Conservation (phyloP, 345 rosid genomes). For the Gossypium sturtianum region DNA sequence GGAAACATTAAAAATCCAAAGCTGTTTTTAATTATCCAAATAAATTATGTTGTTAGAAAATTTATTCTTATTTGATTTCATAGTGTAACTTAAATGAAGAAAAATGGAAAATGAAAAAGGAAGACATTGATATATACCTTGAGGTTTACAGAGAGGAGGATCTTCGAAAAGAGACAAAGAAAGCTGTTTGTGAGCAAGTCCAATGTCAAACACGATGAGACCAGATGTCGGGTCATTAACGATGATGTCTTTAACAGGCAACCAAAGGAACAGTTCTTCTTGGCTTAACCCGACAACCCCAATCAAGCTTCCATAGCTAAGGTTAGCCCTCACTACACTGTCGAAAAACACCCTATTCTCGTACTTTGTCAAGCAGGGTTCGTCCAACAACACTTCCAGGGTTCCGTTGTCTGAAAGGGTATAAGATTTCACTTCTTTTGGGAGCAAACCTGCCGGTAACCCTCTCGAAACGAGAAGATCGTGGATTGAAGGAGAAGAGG, state of each 20-base stretch:
- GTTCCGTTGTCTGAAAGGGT: constrained; percentile 45
- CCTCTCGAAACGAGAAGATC: constrained; percentile 75
- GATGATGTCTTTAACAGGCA: constrained; percentile 70
- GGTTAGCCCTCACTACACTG: constrained; percentile 76
- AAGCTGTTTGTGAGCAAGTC: constrained; percentile 69
- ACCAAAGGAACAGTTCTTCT: constrained; percentile 83
- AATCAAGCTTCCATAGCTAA: constrained; percentile 60
- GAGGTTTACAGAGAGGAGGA: constrained; percentile 72
- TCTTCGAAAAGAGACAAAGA: constrained; percentile 80
- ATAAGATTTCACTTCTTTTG: constrained; percentile 70
- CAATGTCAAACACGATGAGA: constrained; percentile 76
- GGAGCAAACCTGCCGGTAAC: constrained; percentile 79
- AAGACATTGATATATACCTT: constrained; percentile 27
- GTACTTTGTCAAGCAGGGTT: constrained; percentile 65
- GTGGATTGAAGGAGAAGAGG: constrained; percentile 42
- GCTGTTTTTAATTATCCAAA: background rate
- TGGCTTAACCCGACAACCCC: constrained; percentile 75
- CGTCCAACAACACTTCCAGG: constrained; percentile 66
- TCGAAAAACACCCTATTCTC: constrained; percentile 67
- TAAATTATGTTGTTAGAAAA: background rate
- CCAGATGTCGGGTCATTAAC: constrained; percentile 77
- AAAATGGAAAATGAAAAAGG: background rate
- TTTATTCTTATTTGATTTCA: too few relatives aligned
- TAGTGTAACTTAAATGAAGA: too few relatives aligned
- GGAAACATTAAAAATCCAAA: background rate